Conservation (phyloP, 202 grass and related monocot genomes). For the Thinopyrum obtusiflorum region DNA sequence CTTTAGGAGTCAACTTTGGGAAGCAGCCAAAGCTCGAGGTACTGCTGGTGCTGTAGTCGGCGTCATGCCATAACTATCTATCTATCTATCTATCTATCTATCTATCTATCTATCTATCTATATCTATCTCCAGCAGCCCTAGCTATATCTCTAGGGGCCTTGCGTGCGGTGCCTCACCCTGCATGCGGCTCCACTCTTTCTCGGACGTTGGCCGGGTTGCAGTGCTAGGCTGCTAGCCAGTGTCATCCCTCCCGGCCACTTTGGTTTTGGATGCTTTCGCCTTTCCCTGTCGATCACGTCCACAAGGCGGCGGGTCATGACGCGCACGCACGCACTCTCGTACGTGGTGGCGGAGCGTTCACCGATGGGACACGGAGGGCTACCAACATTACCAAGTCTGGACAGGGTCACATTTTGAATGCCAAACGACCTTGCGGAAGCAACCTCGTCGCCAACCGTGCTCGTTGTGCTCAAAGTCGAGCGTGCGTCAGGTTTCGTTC, state of each 20-base stretch:
- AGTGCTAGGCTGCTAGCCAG: too few species aligned
- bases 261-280: neutral
- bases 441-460: neutral
- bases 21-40: neutral
- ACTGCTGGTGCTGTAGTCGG: neutral
- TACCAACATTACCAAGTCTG: neutral
- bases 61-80: neutral
- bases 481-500: neutral
- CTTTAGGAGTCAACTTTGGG: neutral
- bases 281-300: neutral
- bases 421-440: too few species aligned
- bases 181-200: neutral
- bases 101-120: neutral
- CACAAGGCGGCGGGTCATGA: neutral
- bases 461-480: neutral
- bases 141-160: neutral
- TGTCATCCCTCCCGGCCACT: neutral
- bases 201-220: neutral
- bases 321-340: neutral
- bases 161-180: neutral
- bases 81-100: neutral
- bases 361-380: neutral
- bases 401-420: neutral
- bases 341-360: neutral
- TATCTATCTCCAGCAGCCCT: neutral